phyloP scores from a whole-genome alignment of 2,329 filamentous ascomycete species.

The Fusarium sp. region DNA sequence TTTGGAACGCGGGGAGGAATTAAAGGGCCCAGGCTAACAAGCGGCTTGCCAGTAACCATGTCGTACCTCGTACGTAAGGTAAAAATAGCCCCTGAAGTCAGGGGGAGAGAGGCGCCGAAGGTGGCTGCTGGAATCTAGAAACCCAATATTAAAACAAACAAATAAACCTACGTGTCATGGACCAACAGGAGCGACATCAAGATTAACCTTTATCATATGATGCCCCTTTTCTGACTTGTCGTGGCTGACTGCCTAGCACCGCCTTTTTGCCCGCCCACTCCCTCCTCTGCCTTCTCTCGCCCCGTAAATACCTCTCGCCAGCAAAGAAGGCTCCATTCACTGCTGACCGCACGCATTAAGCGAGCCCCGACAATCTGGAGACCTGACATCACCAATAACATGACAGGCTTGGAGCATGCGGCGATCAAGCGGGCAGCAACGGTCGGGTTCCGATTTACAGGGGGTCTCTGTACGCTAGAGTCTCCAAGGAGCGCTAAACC shows the following conservation, averaged over 20 bases:
- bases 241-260: neutral
- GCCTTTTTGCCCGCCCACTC: conserved; percentile 9
- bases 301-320: neutral
- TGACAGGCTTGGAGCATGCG: conserved; percentile 38
- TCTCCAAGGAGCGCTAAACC: neutral
- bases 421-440: conserved; percentile 31
- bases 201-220: conserved; percentile 6
- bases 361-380: conserved; percentile 33
- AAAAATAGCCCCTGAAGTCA: conserved; percentile 34
- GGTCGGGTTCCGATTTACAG: conserved; percentile 24
- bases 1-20: conserved; percentile 40
- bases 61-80: conserved; percentile 30
- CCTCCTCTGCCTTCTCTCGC: neutral
- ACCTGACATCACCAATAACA: conserved; percentile 43
- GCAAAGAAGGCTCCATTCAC: neutral
- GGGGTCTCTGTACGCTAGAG: conserved; percentile 7
- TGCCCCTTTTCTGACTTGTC: neutral
- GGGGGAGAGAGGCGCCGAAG: conserved; percentile 5
- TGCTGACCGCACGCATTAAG: conserved; percentile 1
- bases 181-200: conserved; percentile 20
- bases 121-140: conserved; percentile 16
- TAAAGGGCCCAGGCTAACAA: conserved; percentile 22
- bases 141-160: conserved; percentile 3
- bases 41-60: conserved; percentile 22
- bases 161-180: neutral